Evolutionary conservation across 2,329 filamentous ascomycete species (phyloP).

Genomic region (Aspergillus felis): DNA sequence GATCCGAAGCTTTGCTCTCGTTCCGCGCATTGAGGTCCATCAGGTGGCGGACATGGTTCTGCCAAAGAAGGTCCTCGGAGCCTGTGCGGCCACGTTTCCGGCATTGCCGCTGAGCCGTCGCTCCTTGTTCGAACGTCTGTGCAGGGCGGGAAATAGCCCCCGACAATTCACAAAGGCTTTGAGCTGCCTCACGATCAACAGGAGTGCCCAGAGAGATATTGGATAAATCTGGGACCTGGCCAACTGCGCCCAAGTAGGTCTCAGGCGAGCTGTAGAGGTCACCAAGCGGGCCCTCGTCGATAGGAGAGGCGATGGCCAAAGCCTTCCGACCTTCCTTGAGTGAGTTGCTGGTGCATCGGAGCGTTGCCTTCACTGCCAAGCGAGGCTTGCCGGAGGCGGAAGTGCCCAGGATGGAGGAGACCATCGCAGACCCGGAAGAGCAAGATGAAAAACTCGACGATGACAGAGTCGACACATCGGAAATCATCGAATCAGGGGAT

Average conservation of each 20-base stretch:
- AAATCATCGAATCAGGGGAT: slow-evolving; percentile 62
- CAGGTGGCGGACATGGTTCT: slow-evolving; percentile 37
- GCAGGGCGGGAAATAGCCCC: slow-evolving; percentile 25
- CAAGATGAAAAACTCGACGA: slow-evolving; percentile 51
- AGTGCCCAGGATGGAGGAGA: slow-evolving; percentile 39
- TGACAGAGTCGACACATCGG: slow-evolving; percentile 55
- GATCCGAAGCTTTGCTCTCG: slow-evolving; percentile 29
- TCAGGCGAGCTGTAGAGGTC: slow-evolving; percentile 36
- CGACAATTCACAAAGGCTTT: slow-evolving; percentile 40
- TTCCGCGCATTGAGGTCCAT: slow-evolving; percentile 26
- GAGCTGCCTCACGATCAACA: slow-evolving; percentile 37
- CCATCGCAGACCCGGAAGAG: slow-evolving; percentile 50
- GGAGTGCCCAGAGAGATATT: slow-evolving; percentile 32
- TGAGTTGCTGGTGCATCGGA: slow-evolving; percentile 37
- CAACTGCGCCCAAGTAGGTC: slow-evolving; percentile 20
- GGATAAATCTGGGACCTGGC: slow-evolving; percentile 32
- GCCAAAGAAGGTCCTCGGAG: slow-evolving; percentile 36
- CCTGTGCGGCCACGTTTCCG: slow-evolving; percentile 40
- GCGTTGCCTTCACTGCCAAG: slow-evolving; percentile 38
- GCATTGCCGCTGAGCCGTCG: slow-evolving; percentile 21
- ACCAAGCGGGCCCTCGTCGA: slow-evolving; percentile 32
- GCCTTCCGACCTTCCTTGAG: slow-evolving; percentile 36
- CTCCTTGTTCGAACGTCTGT: slow-evolving; percentile 7
- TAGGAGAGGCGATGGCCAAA: slow-evolving; percentile 34
- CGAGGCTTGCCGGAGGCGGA: slow-evolving; percentile 26